Conservation (phyloP, 2,329 filamentous ascomycete species). For the Cercospora beticola region DNA sequence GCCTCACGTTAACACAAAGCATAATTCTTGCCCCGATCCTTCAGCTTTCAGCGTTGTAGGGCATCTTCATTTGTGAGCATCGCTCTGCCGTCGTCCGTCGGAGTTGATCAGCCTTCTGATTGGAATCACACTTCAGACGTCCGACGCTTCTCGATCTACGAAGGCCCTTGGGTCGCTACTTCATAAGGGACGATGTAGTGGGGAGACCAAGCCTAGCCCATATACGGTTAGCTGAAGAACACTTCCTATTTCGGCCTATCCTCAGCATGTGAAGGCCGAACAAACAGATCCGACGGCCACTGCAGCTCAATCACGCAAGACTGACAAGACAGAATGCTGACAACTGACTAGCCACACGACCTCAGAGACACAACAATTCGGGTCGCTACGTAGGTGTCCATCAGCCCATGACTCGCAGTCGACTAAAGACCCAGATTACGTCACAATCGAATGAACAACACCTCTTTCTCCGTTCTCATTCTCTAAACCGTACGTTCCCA, state of each 20-base stretch:
- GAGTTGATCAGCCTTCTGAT: not conserved
- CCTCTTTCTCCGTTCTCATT: not conserved
- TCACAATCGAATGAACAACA: constrained; percentile 5
- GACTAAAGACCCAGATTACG: not conserved
- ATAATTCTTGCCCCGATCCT: not conserved
- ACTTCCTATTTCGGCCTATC: not conserved
- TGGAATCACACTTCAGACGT: not conserved
- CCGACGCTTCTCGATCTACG: not conserved
- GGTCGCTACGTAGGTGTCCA: constrained; percentile 9
- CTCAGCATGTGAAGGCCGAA: not conserved
- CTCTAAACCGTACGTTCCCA: not conserved
- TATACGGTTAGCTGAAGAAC: not conserved
- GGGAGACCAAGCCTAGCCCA: not conserved
- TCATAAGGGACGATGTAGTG: not conserved
- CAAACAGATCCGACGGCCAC: not conserved
- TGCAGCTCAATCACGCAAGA: not conserved
- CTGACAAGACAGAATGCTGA: not conserved
- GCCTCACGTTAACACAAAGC: not conserved
- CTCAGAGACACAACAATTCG: not conserved
- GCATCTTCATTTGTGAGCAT: not conserved
- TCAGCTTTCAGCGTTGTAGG: not conserved
- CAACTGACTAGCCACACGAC: constrained; percentile 1
- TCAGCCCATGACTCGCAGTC: constrained; percentile 6
- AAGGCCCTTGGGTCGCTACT: not conserved
- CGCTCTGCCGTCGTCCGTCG: not conserved